Conservation (phyloP, 176 grass and related monocot species). For the Eragrostis curvula region DNA sequence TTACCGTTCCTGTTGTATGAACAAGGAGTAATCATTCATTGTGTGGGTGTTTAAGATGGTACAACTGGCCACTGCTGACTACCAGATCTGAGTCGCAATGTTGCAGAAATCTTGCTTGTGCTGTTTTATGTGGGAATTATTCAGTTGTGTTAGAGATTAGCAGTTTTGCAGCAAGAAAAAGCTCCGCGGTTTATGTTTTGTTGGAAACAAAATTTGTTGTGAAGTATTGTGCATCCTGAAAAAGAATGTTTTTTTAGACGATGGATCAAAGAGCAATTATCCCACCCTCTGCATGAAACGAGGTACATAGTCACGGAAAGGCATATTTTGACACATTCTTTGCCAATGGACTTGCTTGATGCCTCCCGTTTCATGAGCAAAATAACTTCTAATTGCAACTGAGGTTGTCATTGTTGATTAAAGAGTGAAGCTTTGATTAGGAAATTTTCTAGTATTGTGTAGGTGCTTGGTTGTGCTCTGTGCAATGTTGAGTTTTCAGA, state of each 20-base stretch:
- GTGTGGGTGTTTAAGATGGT: neutral
- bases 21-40: neutral
- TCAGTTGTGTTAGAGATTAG: neutral
- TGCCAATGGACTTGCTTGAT: neutral
- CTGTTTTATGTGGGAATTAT: neutral
- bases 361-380: neutral
- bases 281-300: neutral
- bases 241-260: neutral
- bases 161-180: too few relatives aligned
- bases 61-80: neutral
- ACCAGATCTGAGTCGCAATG: neutral
- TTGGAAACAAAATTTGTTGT: neutral
- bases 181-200: neutral
- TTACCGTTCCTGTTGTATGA: neutral
- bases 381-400: neutral
- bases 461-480: neutral
- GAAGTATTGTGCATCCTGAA: conserved; percentile 18
- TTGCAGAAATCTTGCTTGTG: neutral
- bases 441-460: neutral
- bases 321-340: neutral
- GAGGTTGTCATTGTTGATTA: neutral
- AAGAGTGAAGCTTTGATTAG: neutral
- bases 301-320: neutral
- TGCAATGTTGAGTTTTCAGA: neutral
- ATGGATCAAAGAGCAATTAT: neutral